These are phyloP conservation scores for Alternaria incomplexa DNA, from an alignment of 2,329 filamentous ascomycete species.

Conservation along the genomic window DNA sequence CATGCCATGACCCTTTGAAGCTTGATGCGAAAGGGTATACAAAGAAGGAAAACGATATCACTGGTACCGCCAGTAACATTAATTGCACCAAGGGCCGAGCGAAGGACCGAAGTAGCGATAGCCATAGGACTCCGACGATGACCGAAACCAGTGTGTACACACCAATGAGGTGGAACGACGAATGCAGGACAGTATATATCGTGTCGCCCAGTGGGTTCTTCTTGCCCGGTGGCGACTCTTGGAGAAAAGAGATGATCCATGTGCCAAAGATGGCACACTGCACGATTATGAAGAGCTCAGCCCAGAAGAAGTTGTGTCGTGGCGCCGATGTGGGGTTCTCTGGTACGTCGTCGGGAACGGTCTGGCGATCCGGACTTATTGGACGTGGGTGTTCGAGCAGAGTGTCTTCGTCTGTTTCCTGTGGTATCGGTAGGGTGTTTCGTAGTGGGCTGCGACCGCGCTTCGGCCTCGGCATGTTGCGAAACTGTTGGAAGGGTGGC, in stretches of 20 bases:
- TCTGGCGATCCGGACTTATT: constrained; percentile 58
- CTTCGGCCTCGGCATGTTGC: constrained; percentile 51
- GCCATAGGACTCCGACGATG: constrained; percentile 86
- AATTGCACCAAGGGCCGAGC: constrained; percentile 81
- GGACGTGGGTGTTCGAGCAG: constrained; percentile 52
- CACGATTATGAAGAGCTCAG: constrained; percentile 84
- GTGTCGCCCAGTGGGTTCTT: constrained; percentile 85
- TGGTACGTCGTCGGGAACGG: constrained; percentile 63
- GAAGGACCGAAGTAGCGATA: constrained; percentile 86
- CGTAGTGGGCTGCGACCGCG: constrained; percentile 52
- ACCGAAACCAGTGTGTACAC: constrained; percentile 91
- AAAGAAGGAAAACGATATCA: constrained; percentile 86
- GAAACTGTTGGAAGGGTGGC: constrained; percentile 64
- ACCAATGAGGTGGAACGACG: constrained; percentile 86
- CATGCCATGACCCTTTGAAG: constrained; percentile 77
- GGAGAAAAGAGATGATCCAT: constrained; percentile 86
- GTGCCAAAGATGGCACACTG: constrained; percentile 85
- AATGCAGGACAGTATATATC: constrained; percentile 86
- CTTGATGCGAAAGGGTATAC: constrained; percentile 91
- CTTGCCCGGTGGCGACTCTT: constrained; percentile 74
- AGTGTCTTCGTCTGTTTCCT: constrained; percentile 60
- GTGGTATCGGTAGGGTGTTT: constrained; percentile 49
- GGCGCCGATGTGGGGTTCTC: constrained; percentile 50
- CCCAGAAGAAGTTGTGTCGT: constrained; percentile 88
- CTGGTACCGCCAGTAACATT: constrained; percentile 82